Evolutionary conservation across 257 asterid genomes (phyloP).

Genomic region (Cruciata laevipes): DNA sequence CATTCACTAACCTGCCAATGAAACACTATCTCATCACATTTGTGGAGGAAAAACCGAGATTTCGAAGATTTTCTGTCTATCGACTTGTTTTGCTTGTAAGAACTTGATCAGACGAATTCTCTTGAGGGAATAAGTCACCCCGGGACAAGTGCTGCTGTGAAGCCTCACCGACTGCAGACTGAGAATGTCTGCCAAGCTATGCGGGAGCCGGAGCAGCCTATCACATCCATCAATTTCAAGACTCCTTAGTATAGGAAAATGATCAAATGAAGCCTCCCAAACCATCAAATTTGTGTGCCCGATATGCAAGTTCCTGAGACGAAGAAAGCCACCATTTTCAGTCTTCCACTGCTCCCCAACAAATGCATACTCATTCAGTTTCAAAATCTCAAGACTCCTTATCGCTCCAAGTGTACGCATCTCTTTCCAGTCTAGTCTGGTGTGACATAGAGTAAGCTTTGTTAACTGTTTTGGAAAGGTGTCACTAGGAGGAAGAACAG

Average conservation of each 20-base stretch:
- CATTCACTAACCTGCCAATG: no score
- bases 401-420: slow-evolving; percentile 16
- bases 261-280: slow-evolving; percentile 1
- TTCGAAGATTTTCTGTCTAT: no score
- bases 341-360: slow-evolving; percentile 16
- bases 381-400: slow-evolving; percentile 19
- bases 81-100: no score
- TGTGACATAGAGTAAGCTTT: slow-evolving; percentile 15
- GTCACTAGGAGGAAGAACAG: slow-evolving; percentile 13
- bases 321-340: slow-evolving; percentile 15
- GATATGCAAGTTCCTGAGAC: slow-evolving; percentile 15
- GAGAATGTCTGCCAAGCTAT: not conserved
- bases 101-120: not conserved
- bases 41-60: no score
- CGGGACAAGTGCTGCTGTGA: not conserved
- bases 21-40: no score
- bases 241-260: not conserved
- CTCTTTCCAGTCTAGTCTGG: slow-evolving; percentile 13
- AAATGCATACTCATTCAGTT: slow-evolving; percentile 20
- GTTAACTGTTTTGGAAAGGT: slow-evolving; percentile 13
- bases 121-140: not conserved
- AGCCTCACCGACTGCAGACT: not conserved
- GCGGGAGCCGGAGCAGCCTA: no score
- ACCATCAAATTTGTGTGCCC: not conserved
- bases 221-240: not conserved